A percentile compares a stretch with the other conserved stretches of the same genome.
phyloP scores from a whole-genome alignment of 345 rosid species.

The Hirschfeldia incana region DNA sequence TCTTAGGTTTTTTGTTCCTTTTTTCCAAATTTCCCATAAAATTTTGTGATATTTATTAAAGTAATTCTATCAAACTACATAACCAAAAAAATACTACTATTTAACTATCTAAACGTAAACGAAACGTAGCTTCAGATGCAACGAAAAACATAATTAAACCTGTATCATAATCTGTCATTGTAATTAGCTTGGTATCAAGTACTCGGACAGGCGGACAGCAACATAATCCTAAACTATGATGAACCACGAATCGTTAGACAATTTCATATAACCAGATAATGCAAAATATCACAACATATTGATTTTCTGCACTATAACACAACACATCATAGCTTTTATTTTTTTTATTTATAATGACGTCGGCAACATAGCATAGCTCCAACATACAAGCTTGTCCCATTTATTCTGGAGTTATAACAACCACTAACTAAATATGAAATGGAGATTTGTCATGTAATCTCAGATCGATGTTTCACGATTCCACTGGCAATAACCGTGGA shows the following conservation, averaged over 20 bases:
- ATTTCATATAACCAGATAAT: neutral
- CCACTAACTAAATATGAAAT: constrained; percentile 14
- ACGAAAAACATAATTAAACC: neutral
- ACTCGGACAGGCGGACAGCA: neutral
- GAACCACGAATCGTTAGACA: neutral
- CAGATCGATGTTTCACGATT: neutral
- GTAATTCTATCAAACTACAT: neutral
- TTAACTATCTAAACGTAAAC: neutral
- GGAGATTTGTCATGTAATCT: constrained; percentile 8
- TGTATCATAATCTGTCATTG: neutral
- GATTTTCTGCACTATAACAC: neutral
- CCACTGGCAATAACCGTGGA: neutral
- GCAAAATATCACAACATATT: neutral
- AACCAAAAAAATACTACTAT: neutral
- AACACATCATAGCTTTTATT: neutral
- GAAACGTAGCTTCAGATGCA: neutral
- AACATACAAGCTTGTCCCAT: constrained; percentile 3
- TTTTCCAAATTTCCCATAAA: too few relatives aligned
- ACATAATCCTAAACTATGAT: neutral
- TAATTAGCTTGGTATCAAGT: neutral
- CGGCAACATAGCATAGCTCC: constrained; percentile 24
- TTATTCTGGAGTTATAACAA: neutral
- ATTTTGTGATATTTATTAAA: too few relatives aligned
- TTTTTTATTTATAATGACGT: neutral
- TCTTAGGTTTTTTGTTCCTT: too few relatives aligned